Percentiles rank a stretch among this genome's conserved stretches.
Conservation (phyloP, 2,329 filamentous ascomycete genomes). For the Talaromyces funiculosus region DNA sequence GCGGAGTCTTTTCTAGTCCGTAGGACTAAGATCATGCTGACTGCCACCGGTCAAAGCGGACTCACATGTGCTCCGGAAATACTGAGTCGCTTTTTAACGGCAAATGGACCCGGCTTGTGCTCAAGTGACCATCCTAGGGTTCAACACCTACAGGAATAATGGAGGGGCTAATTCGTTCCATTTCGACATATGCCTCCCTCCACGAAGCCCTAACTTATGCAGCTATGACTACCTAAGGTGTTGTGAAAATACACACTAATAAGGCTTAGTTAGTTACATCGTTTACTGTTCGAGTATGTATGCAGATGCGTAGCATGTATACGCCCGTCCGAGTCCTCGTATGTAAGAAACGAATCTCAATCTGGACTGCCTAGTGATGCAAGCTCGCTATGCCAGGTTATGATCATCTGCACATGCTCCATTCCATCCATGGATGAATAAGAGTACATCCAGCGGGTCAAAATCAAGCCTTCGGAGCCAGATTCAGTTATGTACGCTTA, state of each 20-base stretch:
- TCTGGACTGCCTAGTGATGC: not conserved
- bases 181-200: no score
- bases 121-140: not conserved
- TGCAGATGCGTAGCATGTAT: not conserved
- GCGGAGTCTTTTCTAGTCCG: not conserved
- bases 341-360: not conserved
- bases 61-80: not conserved
- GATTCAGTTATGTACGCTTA: not conserved
- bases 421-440: not conserved
- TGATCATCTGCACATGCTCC: not conserved
- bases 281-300: no score
- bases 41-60: not conserved
- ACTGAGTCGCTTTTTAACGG: no score
- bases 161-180: not conserved
- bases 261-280: not conserved
- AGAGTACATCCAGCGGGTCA: not conserved
- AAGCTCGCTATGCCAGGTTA: not conserved
- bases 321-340: not conserved
- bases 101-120: not conserved
- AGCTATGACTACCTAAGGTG: not conserved
- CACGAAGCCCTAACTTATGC: not conserved
- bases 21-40: not conserved
- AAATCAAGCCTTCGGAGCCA: not conserved
- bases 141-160: not conserved
- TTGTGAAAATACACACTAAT: not conserved